Evolutionary conservation across 1,139 yeast genomes (phyloP), one percentile per base, ranked within the genome.

Genomic region (Lodderomyces jiufengensis): DNA sequence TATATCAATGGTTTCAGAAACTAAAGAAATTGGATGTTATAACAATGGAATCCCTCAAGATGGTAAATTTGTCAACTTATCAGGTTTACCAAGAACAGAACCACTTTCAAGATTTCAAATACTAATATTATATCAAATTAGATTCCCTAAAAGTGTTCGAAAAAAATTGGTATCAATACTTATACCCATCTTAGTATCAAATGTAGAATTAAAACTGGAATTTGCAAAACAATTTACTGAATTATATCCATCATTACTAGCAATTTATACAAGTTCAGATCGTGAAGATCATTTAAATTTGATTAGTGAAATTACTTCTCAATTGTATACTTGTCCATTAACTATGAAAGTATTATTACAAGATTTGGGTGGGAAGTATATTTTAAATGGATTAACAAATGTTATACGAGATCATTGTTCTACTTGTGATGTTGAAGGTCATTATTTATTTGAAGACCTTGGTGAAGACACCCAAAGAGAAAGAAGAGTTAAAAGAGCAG

Each of bases 251-350:
- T 65, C 69, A 11, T 54, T 80, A 36, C 58, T 78, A 10, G 61
- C 64, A 2, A 63, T 71, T 4, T 59, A 70, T 40, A 74, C 78
- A 4, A 52, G 58, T 13, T 54, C 71, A 21, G 94, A 84, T 50
- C 63, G 90, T 40, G 92, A 84, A 52, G 84, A 83, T 42, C 76
- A 72, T 41, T 55, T 79, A 27, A 76, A 76, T 31, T 61, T 76
- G 4, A 45, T 80, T 33, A 55, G 64, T 24, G 80, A 80, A 32
- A 69, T 80, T 27, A 61, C 80, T 7, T 66, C 76, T 3, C 94
- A 84, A 48, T 58, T 82, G 12, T 78, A 79, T 52, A 78, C 84
- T 0, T 78, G 85, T 46, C 85, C 85, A 1, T 70, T 73, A 7
- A 74, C 78, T 24, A 71, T 78, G 1, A 57, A 63, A 33, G 53